Conservation (phyloP, 2,329 filamentous ascomycete species). For the Colletotrichum godetiae region DNA sequence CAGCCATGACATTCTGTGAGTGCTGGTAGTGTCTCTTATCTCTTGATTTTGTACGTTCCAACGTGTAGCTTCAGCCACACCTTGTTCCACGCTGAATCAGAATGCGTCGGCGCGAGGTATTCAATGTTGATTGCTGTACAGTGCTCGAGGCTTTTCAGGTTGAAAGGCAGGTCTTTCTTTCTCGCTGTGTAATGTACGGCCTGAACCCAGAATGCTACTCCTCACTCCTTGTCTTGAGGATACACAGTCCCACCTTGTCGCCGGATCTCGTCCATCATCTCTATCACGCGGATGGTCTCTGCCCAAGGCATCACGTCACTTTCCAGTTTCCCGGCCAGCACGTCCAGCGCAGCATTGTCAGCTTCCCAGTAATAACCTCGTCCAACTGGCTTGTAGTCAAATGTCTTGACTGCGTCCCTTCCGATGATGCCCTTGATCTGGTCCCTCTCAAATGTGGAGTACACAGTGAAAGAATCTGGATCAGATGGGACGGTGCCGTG, state of each 20-base stretch:
- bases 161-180: background rate
- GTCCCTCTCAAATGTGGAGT: constrained; percentile 34
- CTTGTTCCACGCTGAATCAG: too few relatives aligned
- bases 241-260: constrained; percentile 45
- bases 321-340: constrained; percentile 50
- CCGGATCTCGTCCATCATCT: constrained; percentile 59
- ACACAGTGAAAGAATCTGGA: constrained; percentile 50
- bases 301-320: constrained; percentile 56
- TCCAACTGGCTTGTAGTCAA: constrained; percentile 46
- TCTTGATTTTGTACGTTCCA: too few relatives aligned
- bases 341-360: constrained; percentile 54
- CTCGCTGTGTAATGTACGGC: background rate
- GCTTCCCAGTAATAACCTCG: constrained; percentile 58
- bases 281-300: constrained; percentile 58
- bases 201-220: background rate
- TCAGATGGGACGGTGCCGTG: constrained; percentile 47
- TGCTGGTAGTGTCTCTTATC: too few relatives aligned
- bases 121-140: too few relatives aligned
- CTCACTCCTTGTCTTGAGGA: constrained; percentile 40
- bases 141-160: background rate
- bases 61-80: too few relatives aligned
- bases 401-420: constrained; percentile 44
- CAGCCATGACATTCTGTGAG: too few relatives aligned
- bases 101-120: too few relatives aligned
- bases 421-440: constrained; percentile 37